Evolutionary conservation across 352 stramenopile genomes (phyloP).

Genomic region (Phytophthora pluvialis): DNA sequence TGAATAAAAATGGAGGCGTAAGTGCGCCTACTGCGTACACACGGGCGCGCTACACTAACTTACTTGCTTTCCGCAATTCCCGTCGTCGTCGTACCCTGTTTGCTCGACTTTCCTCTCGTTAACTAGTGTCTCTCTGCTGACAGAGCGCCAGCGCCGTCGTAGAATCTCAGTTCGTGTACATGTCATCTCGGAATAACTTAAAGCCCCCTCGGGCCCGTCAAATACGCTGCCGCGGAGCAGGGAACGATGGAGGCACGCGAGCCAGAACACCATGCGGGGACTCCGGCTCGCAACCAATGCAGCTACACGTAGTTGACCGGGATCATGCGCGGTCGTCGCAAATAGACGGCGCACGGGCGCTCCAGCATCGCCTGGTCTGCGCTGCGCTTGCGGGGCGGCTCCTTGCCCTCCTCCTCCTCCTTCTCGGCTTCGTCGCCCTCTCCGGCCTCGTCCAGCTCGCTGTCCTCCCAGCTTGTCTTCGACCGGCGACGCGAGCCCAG

Average conservation of each 20-base stretch:
- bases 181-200: constrained; percentile 41
- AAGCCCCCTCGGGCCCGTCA: constrained; percentile 4
- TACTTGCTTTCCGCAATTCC: not conserved
- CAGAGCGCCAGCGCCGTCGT: constrained; percentile 12
- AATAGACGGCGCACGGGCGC: constrained; percentile 51
- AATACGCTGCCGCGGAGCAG: constrained; percentile 3
- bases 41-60: not conserved
- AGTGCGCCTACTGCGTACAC: constrained; percentile 7
- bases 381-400: constrained; percentile 46
- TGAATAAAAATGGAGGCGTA: constrained; percentile 22
- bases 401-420: constrained; percentile 20
- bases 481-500: constrained; percentile 57
- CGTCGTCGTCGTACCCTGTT: constrained; percentile 5
- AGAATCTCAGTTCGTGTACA: constrained; percentile 29
- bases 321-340: constrained; percentile 69
- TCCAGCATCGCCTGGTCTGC: constrained; percentile 51
- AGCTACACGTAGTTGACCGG: constrained; percentile 65
- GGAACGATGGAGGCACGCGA: constrained; percentile 12
- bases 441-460: constrained; percentile 21
- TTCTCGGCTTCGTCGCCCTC: too few relatives aligned
- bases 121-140: constrained; percentile 19
- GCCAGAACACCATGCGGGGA: not conserved
- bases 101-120: constrained; percentile 24
- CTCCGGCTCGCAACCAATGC: constrained; percentile 1
- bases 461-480: constrained; percentile 25